Base-by-base conservation (phyloP, 2,329 filamentous ascomycete genomes). In the Moelleriella libera region DNA sequence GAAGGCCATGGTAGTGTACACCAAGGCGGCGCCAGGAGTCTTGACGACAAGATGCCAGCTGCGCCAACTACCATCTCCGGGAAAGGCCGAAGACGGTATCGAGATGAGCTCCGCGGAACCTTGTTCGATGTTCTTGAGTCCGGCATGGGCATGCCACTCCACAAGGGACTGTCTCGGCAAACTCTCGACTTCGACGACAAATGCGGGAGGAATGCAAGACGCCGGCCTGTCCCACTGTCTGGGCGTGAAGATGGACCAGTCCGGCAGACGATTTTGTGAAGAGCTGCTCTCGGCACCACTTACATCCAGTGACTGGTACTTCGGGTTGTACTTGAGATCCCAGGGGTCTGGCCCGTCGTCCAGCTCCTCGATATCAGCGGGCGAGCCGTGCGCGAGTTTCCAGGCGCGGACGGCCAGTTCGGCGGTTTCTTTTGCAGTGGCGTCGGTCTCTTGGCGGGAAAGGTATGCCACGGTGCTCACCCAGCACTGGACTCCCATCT, bases 71-170 rank as follows among this genome's bases (percentile, higher is more conserved):
- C 47, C 3, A 32, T 30, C 11, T 48, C 50, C 7, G 41, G 32
- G 6, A 8, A 42, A 39, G 49, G 44, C 50, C 7, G 41, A 40
- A 11, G 21, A 42, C 34, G 49, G 44, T 28, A 52, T 47, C 29
- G 47, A 48, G 9, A 54, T 41, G 43, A 61, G 52, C 49, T 61
- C 58, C 32, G 57, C 56, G 5, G 54, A 57, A 11, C 55, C 49
- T 44, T 62, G 56, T 5, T 53, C 50, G 4, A 68, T 50, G 29
- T 53, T 49, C 8, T 62, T 61, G 6, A 84, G 62, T 0, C 86
- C 85, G 3, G 78, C 59, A 49, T 83, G 76, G 1, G 74, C 82
- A 54, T 86, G 83, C 89, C 90, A 98, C 67, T 98, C 92, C 9
- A 96, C 78, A 39, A 72, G 71, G 30, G 83, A 83, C 12, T 68